A percentile compares a stretch with the other conserved stretches of the same genome.
Conservation (phyloP, 805 yeast species). For the Sugiyamaella marilandica region DNA sequence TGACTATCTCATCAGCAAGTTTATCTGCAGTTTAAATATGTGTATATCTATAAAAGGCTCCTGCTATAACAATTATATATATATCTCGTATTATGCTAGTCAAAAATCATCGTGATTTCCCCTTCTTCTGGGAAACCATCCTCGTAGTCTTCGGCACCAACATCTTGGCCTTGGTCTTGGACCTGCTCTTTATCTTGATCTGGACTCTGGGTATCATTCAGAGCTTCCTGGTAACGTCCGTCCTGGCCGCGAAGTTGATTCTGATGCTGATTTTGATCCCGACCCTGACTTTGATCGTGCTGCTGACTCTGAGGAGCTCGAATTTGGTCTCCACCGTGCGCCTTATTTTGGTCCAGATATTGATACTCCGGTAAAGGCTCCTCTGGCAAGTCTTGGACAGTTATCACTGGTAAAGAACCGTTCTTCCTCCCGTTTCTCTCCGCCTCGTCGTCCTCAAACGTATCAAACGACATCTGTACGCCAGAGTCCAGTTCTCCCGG, state of each 20-base stretch:
- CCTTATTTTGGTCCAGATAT: no score
- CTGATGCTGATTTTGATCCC: no score
- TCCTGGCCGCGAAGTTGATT: no score
- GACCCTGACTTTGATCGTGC: no score
- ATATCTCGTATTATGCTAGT: conserved; percentile 11
- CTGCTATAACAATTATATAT: conserved; percentile 3
- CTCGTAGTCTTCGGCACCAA: background rate
- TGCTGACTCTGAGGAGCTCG: no score
- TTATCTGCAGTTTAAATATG: background rate
- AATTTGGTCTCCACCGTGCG: no score
- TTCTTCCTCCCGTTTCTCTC: conserved; percentile 19
- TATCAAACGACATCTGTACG: conserved; percentile 26
- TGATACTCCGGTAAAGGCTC: no score
- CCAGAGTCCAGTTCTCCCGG: conserved; percentile 12
- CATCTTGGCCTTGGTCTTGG: background rate
- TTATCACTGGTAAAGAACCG: no score
- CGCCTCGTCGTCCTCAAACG: conserved; percentile 26
- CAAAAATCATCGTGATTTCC: conserved; percentile 22
- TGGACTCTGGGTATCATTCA: no score
- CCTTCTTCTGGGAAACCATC: conserved; percentile 6
- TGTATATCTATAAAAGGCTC: background rate
- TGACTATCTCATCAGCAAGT: background rate
- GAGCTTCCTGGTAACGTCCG: no score
- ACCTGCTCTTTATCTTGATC: background rate
- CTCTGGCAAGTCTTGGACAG: no score